Evolutionary conservation across 495 filamentous ascomycete species (phyloP), one percentile per base, ranked within the genome.

Genomic region (Penicillium waksmanii): DNA sequence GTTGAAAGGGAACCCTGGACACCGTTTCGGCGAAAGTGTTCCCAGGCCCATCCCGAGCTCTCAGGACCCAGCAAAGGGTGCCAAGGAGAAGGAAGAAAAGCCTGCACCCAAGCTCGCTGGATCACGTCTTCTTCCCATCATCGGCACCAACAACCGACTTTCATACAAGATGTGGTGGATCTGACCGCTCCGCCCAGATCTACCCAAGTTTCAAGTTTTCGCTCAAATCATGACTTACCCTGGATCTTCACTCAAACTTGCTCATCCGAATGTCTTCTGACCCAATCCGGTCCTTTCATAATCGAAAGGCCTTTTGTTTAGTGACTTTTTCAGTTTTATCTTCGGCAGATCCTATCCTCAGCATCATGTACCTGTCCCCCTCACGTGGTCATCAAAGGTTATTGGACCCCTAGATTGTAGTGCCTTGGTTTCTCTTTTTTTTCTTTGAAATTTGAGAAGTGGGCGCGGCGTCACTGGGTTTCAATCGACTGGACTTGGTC

Each of bases 111-210:
- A 51, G 12, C 4, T 38, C 15, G 46, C 47, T 12, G 51, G 34
- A 8, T 12, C 34, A 9, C 35, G 17, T 6, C 40, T 63, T 9
- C 25, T 63, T 2, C 12, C 15, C 3, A 56, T 63, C 17, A 49
- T 47, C 11, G 61, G 44, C 2, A 44, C 51, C 13, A 7, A 9
- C 10, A 59, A 59, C 31, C 48, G 46, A 13, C 56, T 63, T 47
- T 25, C 27, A 1, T 50, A 53, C 19, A 52, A 25, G 9, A 61
- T 57, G 53, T 56, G 59, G 59, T 57, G 54, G 54, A 50, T 62
- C 18, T 59, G 42, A 44, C 17, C n/a, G 42, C 15, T 19, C 17
- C 11, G 12, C 12, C 36, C 12, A 12, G 7, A 40, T 40, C 36
- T 15, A 40, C 10, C 36, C 36, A 52, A 58, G 18, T 18, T 46